These are phyloP conservation scores for Pseudogymnoascus sp. DNA, from an alignment of 2,329 filamentous ascomycete genomes.

Conservation along the genomic window DNA sequence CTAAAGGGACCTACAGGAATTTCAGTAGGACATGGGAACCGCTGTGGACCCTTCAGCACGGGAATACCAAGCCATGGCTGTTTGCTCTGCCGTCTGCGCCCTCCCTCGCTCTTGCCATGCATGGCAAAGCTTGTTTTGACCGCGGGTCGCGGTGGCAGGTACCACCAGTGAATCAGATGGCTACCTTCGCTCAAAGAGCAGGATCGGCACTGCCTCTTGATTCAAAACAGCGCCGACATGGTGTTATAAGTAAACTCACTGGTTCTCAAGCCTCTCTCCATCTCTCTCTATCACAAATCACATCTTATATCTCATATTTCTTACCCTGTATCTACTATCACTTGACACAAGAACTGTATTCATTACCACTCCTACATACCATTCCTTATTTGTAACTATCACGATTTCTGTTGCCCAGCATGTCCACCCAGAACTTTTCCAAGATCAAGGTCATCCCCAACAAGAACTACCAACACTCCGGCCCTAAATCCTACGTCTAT, in stretches of 20 bases:
- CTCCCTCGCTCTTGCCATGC: background rate
- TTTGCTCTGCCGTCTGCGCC: background rate
- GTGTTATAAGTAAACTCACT: background rate
- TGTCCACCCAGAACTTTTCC: conserved; percentile 25
- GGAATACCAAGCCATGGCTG: background rate
- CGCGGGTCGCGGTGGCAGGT: background rate
- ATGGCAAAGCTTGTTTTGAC: background rate
- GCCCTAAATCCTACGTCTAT: conserved; percentile 55
- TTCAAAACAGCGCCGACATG: background rate
- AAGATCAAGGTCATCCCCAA: conserved; percentile 48
- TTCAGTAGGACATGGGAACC: background rate
- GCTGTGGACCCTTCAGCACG: too few species aligned
- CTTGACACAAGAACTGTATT: background rate
- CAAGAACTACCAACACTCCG: conserved; percentile 49
- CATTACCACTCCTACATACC: background rate
- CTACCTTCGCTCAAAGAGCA: background rate
- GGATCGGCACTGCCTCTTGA: background rate
- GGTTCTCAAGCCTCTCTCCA: background rate
- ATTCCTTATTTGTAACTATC: background rate
- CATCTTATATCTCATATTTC: background rate
- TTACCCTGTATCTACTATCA: background rate
- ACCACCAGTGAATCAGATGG: background rate
- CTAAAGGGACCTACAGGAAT: background rate
- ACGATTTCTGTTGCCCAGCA: conserved; percentile 13
- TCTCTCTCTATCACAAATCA: background rate